Conservation (phyloP, 2,329 filamentous ascomycete genomes). For the Pseudogymnoascus sp. region DNA sequence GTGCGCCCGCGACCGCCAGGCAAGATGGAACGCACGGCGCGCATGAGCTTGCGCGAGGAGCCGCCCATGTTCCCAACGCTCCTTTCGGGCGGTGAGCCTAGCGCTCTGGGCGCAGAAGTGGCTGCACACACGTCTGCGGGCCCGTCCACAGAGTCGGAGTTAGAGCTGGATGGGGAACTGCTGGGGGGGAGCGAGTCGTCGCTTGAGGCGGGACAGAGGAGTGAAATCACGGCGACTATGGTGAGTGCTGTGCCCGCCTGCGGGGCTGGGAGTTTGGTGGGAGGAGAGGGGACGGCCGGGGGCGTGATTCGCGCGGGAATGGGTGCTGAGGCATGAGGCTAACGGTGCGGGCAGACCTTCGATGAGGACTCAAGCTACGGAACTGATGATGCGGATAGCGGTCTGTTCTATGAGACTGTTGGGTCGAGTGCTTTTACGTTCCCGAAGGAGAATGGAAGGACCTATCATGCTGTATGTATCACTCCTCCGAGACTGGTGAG, state of each 20-base stretch:
- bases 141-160: not conserved
- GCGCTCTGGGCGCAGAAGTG: not conserved
- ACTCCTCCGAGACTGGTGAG: not conserved
- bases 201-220: not conserved
- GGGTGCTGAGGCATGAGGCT: not conserved
- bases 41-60: not conserved
- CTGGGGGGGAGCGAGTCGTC: not conserved
- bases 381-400: constrained; percentile 1
- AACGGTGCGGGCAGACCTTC: not conserved
- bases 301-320: not conserved
- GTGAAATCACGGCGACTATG: not conserved
- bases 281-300: not conserved
- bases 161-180: not conserved
- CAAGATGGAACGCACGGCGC: not conserved
- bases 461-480: constrained; percentile 5
- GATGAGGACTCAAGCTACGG: not conserved
- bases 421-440: constrained; percentile 4
- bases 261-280: not conserved
- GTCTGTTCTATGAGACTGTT: constrained; percentile 1
- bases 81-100: not conserved
- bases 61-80: not conserved
- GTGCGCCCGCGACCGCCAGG: not conserved
- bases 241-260: not conserved
- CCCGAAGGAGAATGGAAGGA: not conserved
- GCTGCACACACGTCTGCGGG: not conserved